Base-by-base conservation (phyloP, 78 protist species). In the Dictyostelium purpureum region DNA sequence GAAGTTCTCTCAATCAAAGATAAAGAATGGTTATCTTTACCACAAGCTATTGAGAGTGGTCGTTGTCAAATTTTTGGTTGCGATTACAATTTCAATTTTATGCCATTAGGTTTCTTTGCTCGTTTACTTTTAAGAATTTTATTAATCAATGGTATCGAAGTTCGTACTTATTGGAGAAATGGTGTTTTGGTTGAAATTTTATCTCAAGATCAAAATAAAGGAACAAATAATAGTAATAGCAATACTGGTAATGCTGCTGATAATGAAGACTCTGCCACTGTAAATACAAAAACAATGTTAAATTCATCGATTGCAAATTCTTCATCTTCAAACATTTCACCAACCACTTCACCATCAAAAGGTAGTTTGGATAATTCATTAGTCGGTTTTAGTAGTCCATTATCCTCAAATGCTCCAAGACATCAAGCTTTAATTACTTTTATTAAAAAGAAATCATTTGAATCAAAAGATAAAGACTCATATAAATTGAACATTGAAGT, bases 51-150 rank as follows among this genome's bases (percentile, higher is more conserved):
- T 42, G 92, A 59, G 24, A 28, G 47, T 7, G 67, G 49, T 54
- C 59, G 59, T 28, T 51, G 42, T 9, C 80, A 73, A 21, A 45
- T 85, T 31, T 82, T 82, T 70, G 92, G 92, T 47, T 73, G 92
- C n/a, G 92, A 85, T 47, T 85, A 85, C 42, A 85, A 85, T 61
- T 85, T 85, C 51, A 82, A 85, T 26, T 85, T 85, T 33, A 85
- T 85, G 92, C 92, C 92, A 47, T 77, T 85, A 12, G 92, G 92
- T 73, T 85, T 85, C 82, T 85, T 85, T 74, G 78, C 92, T 6
- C 45, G 92, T 37, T 51, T 85, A 4, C n/a, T 85, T 4, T 51
- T 85, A 11, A 59, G 92, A 56, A 45, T 85, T 38, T 19, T 85
- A 24, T 79, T 71, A 43, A 56, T 85, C 19, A 35, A 42, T 19